Evolutionary conservation across 148 eudicot species (phyloP), one percentile per base, ranked within the genome.

Genomic region (Bassia scoparia): DNA sequence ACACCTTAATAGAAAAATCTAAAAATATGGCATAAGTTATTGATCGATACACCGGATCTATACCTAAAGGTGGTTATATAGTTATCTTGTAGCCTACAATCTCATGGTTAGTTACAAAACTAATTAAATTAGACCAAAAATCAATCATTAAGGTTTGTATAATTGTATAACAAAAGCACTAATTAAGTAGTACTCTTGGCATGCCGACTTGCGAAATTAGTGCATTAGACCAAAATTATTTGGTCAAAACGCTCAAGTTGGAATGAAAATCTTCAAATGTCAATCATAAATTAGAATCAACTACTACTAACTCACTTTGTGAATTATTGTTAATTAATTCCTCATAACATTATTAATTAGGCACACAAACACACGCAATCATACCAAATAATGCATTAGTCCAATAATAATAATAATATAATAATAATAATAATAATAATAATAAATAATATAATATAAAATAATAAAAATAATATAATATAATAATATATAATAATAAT

Each of bases 151-250:
- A 7, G 2, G 24, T 41, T 23, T 14, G 41, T 24, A 14, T 23
- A 65, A 65, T 23, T n/a, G n/a, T n/a, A n/a, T n/a, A n/a, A n/a
- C n/a, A n/a, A 38, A 65, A 24, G 9, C 50, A 65, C 68, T 61
- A 17, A 21, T 20, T 27, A 59, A 59, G 12, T 30, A 30, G 9
- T 15, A 52, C 21, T 48, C 2, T 2, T 17, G 15, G 24, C 56
- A 6, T 52, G 7, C 6, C 1, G 1, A 21, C 56, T 52, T 16
- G 56, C 56, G 46, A 41, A 41, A 41, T 49, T 56, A 24, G 29
- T 2, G 30, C 11, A n/a, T 64, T 38, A 64, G 48, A 23, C 48
- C 68, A 64, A n/a, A 64, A 64, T 64, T 8, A 64, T 66, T 66
- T 41, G 34, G 69, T 66, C 69, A 66, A 66, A 43, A 29, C 21